A percentile compares a stretch with the other conserved stretches of the same genome.
These are phyloP conservation scores for Nepenthes alata DNA, from an alignment of 179 eudicot genomes.

Conservation along the genomic window DNA sequence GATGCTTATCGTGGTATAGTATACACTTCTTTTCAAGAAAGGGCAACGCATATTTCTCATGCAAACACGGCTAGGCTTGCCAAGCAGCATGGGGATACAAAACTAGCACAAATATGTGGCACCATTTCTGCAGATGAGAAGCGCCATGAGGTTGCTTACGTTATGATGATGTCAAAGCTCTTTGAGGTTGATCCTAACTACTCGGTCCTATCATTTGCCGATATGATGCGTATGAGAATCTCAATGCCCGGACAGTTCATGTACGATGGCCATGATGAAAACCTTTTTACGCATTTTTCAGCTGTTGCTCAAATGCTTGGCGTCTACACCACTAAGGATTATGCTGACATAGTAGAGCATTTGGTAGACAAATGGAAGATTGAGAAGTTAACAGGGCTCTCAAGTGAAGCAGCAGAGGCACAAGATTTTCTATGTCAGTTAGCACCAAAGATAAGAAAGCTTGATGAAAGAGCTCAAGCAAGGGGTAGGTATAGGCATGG, in stretches of 20 bases:
- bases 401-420: neutral
- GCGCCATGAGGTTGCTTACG: neutral
- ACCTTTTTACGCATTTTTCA: neutral
- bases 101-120: neutral
- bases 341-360: too few species aligned
- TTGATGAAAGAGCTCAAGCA: slow-evolving; percentile 5
- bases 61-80: too few species aligned
- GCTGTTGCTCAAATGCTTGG: slow-evolving; percentile 1
- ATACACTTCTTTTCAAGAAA: neutral
- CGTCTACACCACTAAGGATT: too few species aligned
- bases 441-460: neutral
- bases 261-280: slow-evolving; percentile 4
- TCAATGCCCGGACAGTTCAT: slow-evolving; percentile 1
- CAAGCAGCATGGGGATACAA: too few species aligned
- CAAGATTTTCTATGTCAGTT: slow-evolving; percentile 1
- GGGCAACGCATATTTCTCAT: too few species aligned
- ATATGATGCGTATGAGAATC: neutral
- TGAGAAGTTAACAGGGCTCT: too few species aligned
- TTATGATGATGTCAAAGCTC: neutral
- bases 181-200: neutral
- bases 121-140: neutral
- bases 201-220: neutral
- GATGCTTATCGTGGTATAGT: neutral
- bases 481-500: neutral
- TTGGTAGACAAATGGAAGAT: too few species aligned